Percentiles rank a stretch among this genome's conserved stretches.
These are phyloP conservation scores for Choiromyces venosus DNA, from an alignment of 495 filamentous ascomycete genomes.

Conservation along the genomic window DNA sequence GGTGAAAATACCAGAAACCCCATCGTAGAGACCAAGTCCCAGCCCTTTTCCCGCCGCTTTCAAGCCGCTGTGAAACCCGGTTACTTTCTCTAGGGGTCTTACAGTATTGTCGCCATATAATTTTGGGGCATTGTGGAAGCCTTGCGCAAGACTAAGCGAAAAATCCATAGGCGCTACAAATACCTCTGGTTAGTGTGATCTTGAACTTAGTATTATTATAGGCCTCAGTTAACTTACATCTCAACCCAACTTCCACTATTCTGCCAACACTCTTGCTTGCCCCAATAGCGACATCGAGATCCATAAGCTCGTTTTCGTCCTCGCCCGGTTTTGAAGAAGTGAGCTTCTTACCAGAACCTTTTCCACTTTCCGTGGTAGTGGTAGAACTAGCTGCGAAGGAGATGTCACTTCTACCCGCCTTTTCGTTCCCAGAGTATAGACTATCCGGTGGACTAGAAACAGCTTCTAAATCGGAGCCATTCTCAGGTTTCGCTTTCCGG, in stretches of 20 bases:
- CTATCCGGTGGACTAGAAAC: neutral
- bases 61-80: slow-evolving; percentile 62
- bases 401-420: neutral
- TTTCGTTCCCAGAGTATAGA: neutral
- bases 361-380: slow-evolving; percentile 8
- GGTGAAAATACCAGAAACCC: slow-evolving; percentile 61
- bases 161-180: slow-evolving; percentile 65
- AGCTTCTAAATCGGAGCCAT: slow-evolving; percentile 5
- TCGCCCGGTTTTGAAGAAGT: slow-evolving; percentile 40
- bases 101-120: slow-evolving; percentile 65
- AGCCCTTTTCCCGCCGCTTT: slow-evolving; percentile 64
- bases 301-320: neutral
- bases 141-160: slow-evolving; percentile 65
- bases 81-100: slow-evolving; percentile 53
- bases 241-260: slow-evolving; percentile 64
- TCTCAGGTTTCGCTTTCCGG: slow-evolving; percentile 14
- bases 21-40: slow-evolving; percentile 65
- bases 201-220: slow-evolving; percentile 73
- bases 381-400: neutral
- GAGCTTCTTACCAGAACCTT: slow-evolving; percentile 16
- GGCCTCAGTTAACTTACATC: slow-evolving; percentile 72
- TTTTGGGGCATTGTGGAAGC: slow-evolving; percentile 76
- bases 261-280: slow-evolving; percentile 61
- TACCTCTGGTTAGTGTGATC: slow-evolving; percentile 64
- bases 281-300: slow-evolving; percentile 53